Conservation (phyloP, 2,329 filamentous ascomycete species). For the Paramyrothecium roridum region DNA sequence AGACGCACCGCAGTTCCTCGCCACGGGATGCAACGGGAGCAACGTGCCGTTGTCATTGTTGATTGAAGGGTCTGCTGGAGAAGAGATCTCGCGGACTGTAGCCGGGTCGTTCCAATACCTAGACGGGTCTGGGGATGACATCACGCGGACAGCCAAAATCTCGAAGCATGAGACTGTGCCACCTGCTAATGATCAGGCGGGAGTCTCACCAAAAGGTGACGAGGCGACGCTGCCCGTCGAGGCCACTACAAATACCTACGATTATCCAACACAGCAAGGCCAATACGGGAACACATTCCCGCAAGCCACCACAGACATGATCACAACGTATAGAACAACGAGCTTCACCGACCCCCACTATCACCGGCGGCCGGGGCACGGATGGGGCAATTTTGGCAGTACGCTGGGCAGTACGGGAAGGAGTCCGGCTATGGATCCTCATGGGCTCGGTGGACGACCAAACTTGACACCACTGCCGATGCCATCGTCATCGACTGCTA, state of each 20-base stretch:
- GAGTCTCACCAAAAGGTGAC: constrained; percentile 38
- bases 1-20: constrained; percentile 62
- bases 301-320: constrained; percentile 48
- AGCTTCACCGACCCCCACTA: constrained; percentile 50
- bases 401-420: constrained; percentile 38
- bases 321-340: constrained; percentile 50
- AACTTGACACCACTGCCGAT: constrained; percentile 47
- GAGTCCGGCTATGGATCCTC: constrained; percentile 39
- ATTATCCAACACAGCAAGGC: constrained; percentile 39
- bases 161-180: constrained; percentile 33
- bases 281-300: constrained; percentile 36
- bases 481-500: constrained; percentile 32
- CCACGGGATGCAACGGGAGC: constrained; percentile 46
- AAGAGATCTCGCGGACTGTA: constrained; percentile 48
- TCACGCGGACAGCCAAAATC: constrained; percentile 34
- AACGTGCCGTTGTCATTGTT: constrained; percentile 54
- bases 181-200: constrained; percentile 33
- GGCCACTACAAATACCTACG: constrained; percentile 40
- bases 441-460: constrained; percentile 39
- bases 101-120: constrained; percentile 47
- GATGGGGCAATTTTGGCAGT: constrained; percentile 42
- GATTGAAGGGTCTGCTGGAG: constrained; percentile 48
- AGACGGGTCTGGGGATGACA: constrained; percentile 45
- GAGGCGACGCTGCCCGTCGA: constrained; percentile 34
- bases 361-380: constrained; percentile 28